Base-by-base conservation (phyloP, 2,329 filamentous ascomycete species). In the Chalaropsis thielavioides region DNA sequence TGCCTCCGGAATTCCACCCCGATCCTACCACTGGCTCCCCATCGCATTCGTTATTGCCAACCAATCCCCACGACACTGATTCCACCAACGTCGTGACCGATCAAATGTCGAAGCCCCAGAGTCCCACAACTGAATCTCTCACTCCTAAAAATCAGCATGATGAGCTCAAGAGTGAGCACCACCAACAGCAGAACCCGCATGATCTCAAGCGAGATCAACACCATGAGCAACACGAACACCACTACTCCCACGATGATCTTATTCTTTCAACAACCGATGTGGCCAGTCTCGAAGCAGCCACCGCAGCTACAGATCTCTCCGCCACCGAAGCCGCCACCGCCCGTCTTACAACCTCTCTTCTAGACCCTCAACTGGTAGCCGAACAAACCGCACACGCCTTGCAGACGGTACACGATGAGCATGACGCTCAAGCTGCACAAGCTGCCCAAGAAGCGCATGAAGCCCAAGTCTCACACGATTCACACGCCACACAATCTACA, bases 311-410 rank as follows among this genome's bases (percentile, higher is more conserved):
- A 22, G 51, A 66, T 31, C 54, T 63, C 10, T 63, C 61, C 0
- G 80, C 83, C 66, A 81, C 82, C 0, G 81, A 79, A 19, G 81
- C 81, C 0, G 82, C 81, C 1, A 76, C 81, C 0, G 81, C 81
- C 56, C 80, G 81, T 56, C 73, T 85, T 4, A 79, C 81, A 60
- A 77, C 79, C 1, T 77, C 79, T 0, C 77, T 83, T 22, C 76
- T 84, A 62, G 81, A 84, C 67, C 80, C 81, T 1, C 77, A 80
- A 64, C 72, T 80, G 43, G 71, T 68, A 13, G 63, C 58, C 60
- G 49, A 63, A 3, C 58, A 64, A 41, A 60, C 62, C 11, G 17
- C 61, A 31, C 49, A 44, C 27, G 60, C 49, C 19, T 22, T 65
- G 13, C 49, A 62, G 10, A 46, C 46, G 6, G 22, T 60, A 24